Evolutionary conservation across 2,329 filamentous ascomycete genomes (phyloP), one percentile per base, ranked within the genome.

Genomic region (Fusarium heterosporum): DNA sequence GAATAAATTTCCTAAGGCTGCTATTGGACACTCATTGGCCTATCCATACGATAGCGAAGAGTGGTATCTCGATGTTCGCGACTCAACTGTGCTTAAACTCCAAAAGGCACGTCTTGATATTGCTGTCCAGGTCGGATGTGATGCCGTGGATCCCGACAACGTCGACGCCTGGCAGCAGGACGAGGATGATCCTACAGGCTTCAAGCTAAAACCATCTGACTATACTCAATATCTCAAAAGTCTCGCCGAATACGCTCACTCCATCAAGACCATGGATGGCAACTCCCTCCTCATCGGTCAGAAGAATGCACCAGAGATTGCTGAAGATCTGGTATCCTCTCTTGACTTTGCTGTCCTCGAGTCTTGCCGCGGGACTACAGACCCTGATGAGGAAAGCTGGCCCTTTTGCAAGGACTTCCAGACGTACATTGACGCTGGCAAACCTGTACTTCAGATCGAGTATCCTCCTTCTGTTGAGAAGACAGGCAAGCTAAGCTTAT

Each of bases 261-360:
- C 65, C 22, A 58, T 71, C 56, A 69, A 71, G 40, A 75, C 72
- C 19, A 62, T 70, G 45, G 48, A 56, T 6, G 70, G 70, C 22
- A 57, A 70, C 26, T 42, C 61, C 10, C 70, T 78, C 14, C 71
- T 77, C 25, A 60, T 78, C 25, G 75, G 76, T n/a, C 76, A 78
- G 47, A 78, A 78, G 69, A 78, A 78, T 48, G 74, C 75, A 9
- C 67, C 69, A 4, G 66, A 72, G 26, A 71, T 77, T 32, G 71
- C 74, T 19, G 26, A 60, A 3, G 49, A 66, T 26, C 70, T 78
- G 6, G 65, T 70, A 26, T 62, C 58, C 25, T 50, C 55, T n/a
- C 69, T 76, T 19, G 76, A 78, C 61, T 78, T 78, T 58, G 75
- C 75, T 29, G 68, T 80, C 61, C 66, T 81, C 69, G 65, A 81